Conservation (phyloP, 345 rosid genomes). For the Salix purpurea region DNA sequence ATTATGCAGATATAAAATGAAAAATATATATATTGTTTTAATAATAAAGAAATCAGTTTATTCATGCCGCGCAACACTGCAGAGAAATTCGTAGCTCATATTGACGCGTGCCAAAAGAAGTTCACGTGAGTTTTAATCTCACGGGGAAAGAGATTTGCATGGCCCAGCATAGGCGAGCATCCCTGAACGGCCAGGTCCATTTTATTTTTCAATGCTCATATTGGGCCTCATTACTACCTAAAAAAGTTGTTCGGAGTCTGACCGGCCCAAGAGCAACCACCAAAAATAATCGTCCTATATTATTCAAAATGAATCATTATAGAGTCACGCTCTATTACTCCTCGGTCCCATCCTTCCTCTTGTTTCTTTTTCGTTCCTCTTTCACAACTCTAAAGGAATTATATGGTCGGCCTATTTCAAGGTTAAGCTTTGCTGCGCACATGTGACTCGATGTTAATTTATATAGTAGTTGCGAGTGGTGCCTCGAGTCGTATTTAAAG, state of each 20-base stretch:
- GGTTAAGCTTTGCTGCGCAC: background rate
- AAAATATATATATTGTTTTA: no score
- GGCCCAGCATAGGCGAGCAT: no score
- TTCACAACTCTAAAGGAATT: background rate
- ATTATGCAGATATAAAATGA: no score
- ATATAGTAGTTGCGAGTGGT: background rate
- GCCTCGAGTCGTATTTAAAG: background rate
- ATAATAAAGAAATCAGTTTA: no score
- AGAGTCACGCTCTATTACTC: background rate
- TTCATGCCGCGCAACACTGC: no score
- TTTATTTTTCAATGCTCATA: background rate
- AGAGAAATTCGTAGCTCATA: no score
- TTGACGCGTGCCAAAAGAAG: no score
- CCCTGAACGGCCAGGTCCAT: no score
- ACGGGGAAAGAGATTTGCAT: no score
- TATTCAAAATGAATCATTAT: no score
- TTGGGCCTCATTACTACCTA: background rate
- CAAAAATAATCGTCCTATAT: background rate
- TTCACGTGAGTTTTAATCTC: no score
- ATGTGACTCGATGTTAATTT: background rate
- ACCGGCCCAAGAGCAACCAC: background rate
- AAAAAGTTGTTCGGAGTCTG: background rate
- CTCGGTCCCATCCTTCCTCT: no score
- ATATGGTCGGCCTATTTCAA: background rate
- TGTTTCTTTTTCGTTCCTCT: background rate